Evolutionary conservation across 2,329 filamentous ascomycete genomes (phyloP), one percentile per base, ranked within the genome.

Genomic region (Ceratocystis diversiconidia): DNA sequence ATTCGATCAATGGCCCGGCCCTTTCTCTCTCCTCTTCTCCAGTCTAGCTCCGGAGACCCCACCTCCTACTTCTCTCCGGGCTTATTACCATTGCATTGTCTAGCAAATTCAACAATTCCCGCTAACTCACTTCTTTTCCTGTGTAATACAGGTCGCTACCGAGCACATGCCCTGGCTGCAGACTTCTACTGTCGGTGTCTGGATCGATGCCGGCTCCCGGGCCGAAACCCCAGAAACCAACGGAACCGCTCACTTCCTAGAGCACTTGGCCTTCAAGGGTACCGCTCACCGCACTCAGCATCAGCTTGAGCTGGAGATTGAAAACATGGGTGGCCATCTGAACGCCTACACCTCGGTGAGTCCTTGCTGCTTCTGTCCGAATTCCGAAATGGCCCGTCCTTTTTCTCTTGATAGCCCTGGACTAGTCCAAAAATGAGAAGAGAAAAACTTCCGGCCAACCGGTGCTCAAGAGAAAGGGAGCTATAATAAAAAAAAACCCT

Each of bases 251-350:
- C 94, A 99, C 82, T 99, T 99, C 84, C 86, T 99, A 73, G 94
- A 99, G 84, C 94, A 99, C 82, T 85, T 99, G 78, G 95, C 95
- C 73, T 99, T 99, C 87, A 99, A 99, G 90, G 94, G 94, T 73
- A 99, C 94, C 71, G 83, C 88, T 78, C 95, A 89, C 82, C 86
- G 94, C 78, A 91, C 89, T 70, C 94, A 99, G 79, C 89, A 95
- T 76, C 94, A 99, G 81, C 83, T 99, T 76, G 94, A 99, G 82
- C 87, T 99, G 70, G 94, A 99, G 82, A 97, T 99, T 75, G 94
- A 99, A 84, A 99, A 99, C 82, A 96, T 99, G 90, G 94, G 94
- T 77, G 94, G 90, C 70, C 94, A 99, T 81, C 84, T 99, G 73
- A 99, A 99, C 79, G 94, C 94, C 76, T 99, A 99, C 83, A 99